phyloP scores from a whole-genome alignment of 805 yeast genomes.

The Candida peoriensis region DNA sequence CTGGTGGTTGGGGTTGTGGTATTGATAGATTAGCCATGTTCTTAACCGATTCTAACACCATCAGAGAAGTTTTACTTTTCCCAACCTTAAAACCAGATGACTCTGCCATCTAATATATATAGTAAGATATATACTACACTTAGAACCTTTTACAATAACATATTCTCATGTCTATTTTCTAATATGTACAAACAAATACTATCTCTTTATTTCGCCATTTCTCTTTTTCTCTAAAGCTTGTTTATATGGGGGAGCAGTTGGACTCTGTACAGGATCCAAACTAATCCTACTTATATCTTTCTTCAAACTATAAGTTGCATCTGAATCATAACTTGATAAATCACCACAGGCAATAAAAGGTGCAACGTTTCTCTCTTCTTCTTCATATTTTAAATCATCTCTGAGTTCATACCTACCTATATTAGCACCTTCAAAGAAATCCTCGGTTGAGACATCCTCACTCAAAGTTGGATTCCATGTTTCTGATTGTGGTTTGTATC shows the following conservation, averaged over 20 bases:
- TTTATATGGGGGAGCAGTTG: constrained; percentile 97
- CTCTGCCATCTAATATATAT: constrained; percentile 14
- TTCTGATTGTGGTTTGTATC: constrained; percentile 75
- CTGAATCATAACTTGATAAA: constrained; percentile 81
- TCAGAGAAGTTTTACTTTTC: constrained; percentile 95
- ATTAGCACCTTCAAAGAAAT: constrained; percentile 62
- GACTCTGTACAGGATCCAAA: constrained; percentile 89
- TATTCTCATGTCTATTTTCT: not conserved
- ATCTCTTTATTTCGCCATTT: constrained; percentile 50
- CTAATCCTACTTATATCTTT: constrained; percentile 35
- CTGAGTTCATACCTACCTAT: constrained; percentile 51
- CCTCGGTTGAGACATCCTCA: constrained; percentile 63
- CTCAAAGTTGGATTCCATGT: constrained; percentile 76
- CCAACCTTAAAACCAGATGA: constrained; percentile 97
- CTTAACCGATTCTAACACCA: constrained; percentile 92
- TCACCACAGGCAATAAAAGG: constrained; percentile 97
- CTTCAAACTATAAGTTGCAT: constrained; percentile 73
- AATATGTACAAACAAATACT: not conserved
- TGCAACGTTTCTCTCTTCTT: constrained; percentile 74
- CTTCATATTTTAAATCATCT: constrained; percentile 37
- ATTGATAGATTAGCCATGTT: constrained; percentile 98
- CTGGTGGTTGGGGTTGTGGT: constrained; percentile 99
- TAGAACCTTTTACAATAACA: too few relatives aligned
- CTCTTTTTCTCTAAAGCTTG: constrained; percentile 84
- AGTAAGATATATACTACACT: not conserved